phyloP scores from a whole-genome alignment of 768 basidiomycete genomes.

The Trametes elegans region DNA sequence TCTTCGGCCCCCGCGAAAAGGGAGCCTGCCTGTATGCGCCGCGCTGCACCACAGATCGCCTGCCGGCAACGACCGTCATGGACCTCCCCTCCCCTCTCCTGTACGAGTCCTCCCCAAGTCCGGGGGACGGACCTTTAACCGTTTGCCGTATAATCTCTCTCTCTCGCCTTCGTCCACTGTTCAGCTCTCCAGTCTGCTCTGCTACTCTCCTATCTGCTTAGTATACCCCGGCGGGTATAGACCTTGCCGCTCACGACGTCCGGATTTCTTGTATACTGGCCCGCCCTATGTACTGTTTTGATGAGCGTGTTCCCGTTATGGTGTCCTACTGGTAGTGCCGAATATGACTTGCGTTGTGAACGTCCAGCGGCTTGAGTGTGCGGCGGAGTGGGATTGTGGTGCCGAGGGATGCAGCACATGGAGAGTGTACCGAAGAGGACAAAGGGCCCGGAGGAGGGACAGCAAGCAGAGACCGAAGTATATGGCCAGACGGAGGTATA shows the following conservation, averaged over 20 bases:
- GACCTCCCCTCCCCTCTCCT: no score
- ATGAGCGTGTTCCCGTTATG: neutral
- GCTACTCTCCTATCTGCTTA: neutral
- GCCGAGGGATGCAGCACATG: neutral
- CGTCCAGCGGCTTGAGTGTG: no score
- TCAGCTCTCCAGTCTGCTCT: no score
- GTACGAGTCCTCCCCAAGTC: slow-evolving; percentile 4
- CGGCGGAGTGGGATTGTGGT: no score
- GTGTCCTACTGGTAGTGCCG: neutral
- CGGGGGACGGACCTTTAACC: no score
- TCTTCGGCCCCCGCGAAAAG: no score
- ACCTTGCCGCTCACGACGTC: neutral
- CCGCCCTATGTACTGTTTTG: neutral
- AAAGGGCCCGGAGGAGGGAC: neutral
- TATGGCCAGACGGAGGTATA: no score
- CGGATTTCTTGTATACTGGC: neutral
- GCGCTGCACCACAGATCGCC: neutral
- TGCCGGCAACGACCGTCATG: no score
- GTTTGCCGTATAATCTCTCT: neutral
- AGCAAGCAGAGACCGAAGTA: no score
- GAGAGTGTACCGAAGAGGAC: neutral
- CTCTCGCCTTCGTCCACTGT: neutral
- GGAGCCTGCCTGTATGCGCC: no score
- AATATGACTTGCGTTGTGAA: slow-evolving; percentile 2
- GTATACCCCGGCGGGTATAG: slow-evolving; percentile 9